phyloP scores from a whole-genome alignment of 1,139 yeast genomes.

The Pichia kudriavzevii region DNA sequence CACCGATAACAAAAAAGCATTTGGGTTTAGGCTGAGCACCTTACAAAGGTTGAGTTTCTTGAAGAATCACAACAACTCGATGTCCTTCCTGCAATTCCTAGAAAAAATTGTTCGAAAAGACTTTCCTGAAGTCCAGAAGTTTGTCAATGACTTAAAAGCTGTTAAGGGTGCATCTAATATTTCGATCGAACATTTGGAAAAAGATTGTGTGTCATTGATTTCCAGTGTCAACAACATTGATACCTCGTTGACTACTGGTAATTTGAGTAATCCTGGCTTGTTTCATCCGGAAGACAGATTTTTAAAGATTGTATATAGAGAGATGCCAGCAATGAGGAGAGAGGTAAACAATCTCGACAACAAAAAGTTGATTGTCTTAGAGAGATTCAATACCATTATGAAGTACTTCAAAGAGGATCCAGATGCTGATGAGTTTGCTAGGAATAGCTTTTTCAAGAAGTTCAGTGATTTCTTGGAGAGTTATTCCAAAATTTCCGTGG shows the following conservation, averaged over 20 bases:
- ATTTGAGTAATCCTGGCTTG: conserved; percentile 63
- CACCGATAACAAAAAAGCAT: conserved; percentile 70
- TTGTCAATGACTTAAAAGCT: conserved; percentile 53
- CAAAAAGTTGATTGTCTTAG: conserved; percentile 54
- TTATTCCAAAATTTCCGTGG: conserved; percentile 69
- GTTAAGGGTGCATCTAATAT: conserved; percentile 55
- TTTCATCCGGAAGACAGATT: conserved; percentile 72
- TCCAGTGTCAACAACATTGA: conserved; percentile 61
- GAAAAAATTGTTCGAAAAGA: conserved; percentile 63
- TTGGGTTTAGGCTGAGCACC: conserved; percentile 69
- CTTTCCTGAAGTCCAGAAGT: conserved; percentile 56
- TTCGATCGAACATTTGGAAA: conserved; percentile 59
- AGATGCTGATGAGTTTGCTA: conserved; percentile 51
- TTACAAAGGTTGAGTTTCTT: conserved; percentile 68
- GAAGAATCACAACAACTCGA: conserved; percentile 70
- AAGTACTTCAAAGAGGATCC: conserved; percentile 74
- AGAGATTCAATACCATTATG: conserved; percentile 66
- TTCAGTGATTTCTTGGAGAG: conserved; percentile 70
- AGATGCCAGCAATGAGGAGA: conserved; percentile 59
- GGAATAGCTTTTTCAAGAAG: conserved; percentile 65
- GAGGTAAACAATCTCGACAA: conserved; percentile 58
- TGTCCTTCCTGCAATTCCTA: conserved; percentile 74
- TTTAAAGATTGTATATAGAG: conserved; percentile 53
- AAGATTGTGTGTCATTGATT: conserved; percentile 53
- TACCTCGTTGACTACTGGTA: conserved; percentile 66